phyloP scores from a whole-genome alignment of 345 rosid genomes.

The Noccaea caerulescens region DNA sequence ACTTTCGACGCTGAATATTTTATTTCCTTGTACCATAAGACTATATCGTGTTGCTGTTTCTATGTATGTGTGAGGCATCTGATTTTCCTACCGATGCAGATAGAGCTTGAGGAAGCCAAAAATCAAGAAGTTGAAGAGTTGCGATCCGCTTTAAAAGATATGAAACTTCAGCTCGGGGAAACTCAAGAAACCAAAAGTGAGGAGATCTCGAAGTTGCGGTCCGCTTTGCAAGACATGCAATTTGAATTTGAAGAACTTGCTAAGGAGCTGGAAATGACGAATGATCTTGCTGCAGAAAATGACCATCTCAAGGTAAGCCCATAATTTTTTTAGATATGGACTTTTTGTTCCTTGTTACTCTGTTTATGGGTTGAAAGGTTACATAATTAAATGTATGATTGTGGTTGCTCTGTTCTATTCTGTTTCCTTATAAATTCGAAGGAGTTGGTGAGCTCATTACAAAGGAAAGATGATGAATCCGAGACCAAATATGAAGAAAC shows the following conservation, averaged over 20 bases:
- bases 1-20: not conserved
- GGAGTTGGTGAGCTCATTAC: constrained; percentile 73
- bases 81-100: constrained; percentile 53
- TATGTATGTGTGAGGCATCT: constrained; percentile 26
- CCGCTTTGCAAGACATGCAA: constrained; percentile 51
- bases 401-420: not conserved
- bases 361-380: constrained; percentile 8
- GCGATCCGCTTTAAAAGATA: constrained; percentile 47
- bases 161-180: constrained; percentile 67
- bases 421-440: constrained; percentile 30
- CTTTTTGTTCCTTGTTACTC: constrained; percentile 7
- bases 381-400: not conserved
- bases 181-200: constrained; percentile 59
- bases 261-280: constrained; percentile 61
- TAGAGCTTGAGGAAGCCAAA: constrained; percentile 61
- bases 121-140: constrained; percentile 48
- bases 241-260: constrained; percentile 70
- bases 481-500: constrained; percentile 75
- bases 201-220: constrained; percentile 55
- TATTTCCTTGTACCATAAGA: constrained; percentile 7
- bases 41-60: constrained; percentile 21
- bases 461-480: constrained; percentile 68
- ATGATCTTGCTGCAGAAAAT: constrained; percentile 78
- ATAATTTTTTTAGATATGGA: constrained; percentile 26
- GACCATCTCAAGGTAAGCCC: constrained; percentile 75